These are phyloP conservation scores for Fusarium virguliforme DNA, from an alignment of 2,329 filamentous ascomycete species.

Conservation along the genomic window DNA sequence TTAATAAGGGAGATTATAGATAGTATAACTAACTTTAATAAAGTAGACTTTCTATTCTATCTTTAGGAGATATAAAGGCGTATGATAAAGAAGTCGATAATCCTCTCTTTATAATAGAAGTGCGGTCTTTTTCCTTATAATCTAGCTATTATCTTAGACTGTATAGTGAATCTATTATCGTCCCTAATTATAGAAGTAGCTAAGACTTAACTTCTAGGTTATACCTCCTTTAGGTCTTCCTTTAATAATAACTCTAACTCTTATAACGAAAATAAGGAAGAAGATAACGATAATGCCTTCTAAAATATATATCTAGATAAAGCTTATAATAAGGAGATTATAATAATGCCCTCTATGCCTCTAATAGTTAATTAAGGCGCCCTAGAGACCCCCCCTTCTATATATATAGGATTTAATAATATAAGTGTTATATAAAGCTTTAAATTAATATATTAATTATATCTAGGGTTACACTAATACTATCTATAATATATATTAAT, in stretches of 20 bases:
- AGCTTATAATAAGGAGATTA: neutral
- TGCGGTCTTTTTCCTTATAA: neutral
- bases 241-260: neutral
- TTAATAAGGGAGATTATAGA: neutral
- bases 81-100: neutral
- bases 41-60: neutral
- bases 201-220: neutral
- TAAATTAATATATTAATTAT: neutral
- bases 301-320: neutral
- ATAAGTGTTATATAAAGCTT: neutral
- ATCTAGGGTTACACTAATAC: neutral
- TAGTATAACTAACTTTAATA: neutral
- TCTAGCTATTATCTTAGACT: neutral
- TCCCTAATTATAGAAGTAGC: neutral
- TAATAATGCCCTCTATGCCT: neutral
- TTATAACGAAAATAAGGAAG: neutral
- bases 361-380: neutral
- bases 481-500: neutral
- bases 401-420: neutral
- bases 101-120: neutral
- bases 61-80: neutral
- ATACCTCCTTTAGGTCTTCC: neutral
- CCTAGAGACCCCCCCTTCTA: neutral
- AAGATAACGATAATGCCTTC: neutral
- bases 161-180: neutral